These are phyloP conservation scores for Ustilago bromivora DNA, from an alignment of 1,284 basidiomycete genomes.

Conservation along the genomic window DNA sequence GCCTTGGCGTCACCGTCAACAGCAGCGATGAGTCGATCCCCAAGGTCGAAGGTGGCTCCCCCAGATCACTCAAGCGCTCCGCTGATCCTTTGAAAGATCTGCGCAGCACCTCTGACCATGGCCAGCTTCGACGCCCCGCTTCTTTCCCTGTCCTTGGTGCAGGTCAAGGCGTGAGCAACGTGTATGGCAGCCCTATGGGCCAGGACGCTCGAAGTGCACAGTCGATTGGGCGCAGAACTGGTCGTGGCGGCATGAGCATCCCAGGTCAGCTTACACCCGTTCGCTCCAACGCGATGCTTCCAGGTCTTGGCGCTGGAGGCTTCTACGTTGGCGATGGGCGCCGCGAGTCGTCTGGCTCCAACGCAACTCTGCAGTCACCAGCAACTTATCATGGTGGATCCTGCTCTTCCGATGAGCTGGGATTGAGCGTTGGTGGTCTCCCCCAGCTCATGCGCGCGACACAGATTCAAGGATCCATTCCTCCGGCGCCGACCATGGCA, in stretches of 20 bases:
- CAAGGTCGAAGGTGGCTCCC: slow-evolving; percentile 34
- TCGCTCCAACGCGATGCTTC: slow-evolving; percentile 39
- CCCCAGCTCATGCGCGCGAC: slow-evolving; percentile 51
- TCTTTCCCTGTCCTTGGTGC: slow-evolving; percentile 49
- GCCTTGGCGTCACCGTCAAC: slow-evolving; percentile 38
- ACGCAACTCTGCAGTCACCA: slow-evolving; percentile 37
- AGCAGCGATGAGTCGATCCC: slow-evolving; percentile 38
- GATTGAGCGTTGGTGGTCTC: slow-evolving; percentile 27
- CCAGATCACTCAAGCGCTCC: slow-evolving; percentile 49
- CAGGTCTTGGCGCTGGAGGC: slow-evolving; percentile 23
- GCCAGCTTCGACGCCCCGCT: slow-evolving; percentile 43
- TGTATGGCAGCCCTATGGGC: slow-evolving; percentile 34
- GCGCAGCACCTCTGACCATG: slow-evolving; percentile 34
- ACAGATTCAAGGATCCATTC: slow-evolving; percentile 39
- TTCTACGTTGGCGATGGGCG: slow-evolving; percentile 38
- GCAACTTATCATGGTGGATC: slow-evolving; percentile 30
- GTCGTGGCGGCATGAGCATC: slow-evolving; percentile 33
- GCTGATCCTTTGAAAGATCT: slow-evolving; percentile 46
- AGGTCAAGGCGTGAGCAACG: slow-evolving; percentile 24
- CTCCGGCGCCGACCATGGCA: slow-evolving; percentile 24
- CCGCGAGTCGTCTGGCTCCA: slow-evolving; percentile 41
- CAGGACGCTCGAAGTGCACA: slow-evolving; percentile 40
- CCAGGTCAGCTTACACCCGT: slow-evolving; percentile 42
- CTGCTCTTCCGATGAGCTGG: slow-evolving; percentile 39
- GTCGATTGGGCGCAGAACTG: slow-evolving; percentile 29